Evolutionary conservation across 176 grass and related monocot genomes (phyloP).

Genomic region (Miscanthus lutarioriparius): DNA sequence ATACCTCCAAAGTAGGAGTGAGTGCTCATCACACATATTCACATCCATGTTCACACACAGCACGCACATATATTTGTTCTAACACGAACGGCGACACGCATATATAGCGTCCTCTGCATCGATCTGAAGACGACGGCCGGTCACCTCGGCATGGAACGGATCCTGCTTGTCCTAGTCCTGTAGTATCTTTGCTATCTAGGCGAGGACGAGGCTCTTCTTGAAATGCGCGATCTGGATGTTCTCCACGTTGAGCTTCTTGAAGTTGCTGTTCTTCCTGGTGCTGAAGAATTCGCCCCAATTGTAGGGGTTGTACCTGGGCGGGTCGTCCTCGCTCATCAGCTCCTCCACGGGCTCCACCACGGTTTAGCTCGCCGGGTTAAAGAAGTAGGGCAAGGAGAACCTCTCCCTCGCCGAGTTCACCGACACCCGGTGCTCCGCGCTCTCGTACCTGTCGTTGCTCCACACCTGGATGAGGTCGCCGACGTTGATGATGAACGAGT

Average conservation of each 20-base stretch:
- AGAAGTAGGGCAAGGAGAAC: constrained; percentile 67
- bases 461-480: constrained; percentile 76
- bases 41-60: too few relatives aligned
- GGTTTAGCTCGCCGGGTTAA: constrained; percentile 57
- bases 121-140: too few relatives aligned
- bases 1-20: too few relatives aligned
- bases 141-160: too few relatives aligned
- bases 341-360: constrained; percentile 58
- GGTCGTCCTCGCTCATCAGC: constrained; percentile 49
- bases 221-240: constrained; percentile 81
- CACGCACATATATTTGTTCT: too few relatives aligned
- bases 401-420: constrained; percentile 54
- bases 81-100: too few relatives aligned
- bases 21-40: too few relatives aligned
- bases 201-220: constrained; percentile 23
- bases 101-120: too few relatives aligned
- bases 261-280: constrained; percentile 66
- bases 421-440: constrained; percentile 71
- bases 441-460: constrained; percentile 93
- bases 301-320: constrained; percentile 51
- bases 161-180: too few relatives aligned
- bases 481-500: constrained; percentile 73
- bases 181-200: not conserved
- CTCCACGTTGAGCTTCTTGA: constrained; percentile 63
- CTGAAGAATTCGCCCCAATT: constrained; percentile 66